phyloP scores from a whole-genome alignment of 2,329 filamentous ascomycete genomes.

The Penicillium sp. region DNA sequence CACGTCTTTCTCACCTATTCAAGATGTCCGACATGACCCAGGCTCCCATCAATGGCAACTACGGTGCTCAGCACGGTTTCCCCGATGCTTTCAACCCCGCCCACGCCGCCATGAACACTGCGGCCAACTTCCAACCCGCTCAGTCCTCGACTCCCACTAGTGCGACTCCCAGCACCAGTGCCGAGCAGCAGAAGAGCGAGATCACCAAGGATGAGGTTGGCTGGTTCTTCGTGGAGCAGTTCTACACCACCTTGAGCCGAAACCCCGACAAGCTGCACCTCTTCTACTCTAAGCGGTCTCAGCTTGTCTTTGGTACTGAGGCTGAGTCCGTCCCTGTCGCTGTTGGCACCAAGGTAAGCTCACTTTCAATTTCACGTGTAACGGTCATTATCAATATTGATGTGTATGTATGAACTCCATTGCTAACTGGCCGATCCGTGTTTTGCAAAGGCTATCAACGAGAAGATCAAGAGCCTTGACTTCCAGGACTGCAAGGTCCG shows the following conservation, averaged over 20 bases:
- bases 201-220: constrained; percentile 87
- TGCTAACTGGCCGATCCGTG: background rate
- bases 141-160: constrained; percentile 38
- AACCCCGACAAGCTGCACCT: constrained; percentile 88
- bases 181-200: constrained; percentile 35
- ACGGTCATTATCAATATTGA: background rate
- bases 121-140: constrained; percentile 35
- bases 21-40: constrained; percentile 38
- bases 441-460: constrained; percentile 68
- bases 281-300: constrained; percentile 94
- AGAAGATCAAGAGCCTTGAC: constrained; percentile 85
- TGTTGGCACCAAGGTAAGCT: constrained; percentile 74
- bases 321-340: constrained; percentile 81
- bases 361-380: constrained; percentile 13
- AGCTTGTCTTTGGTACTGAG: constrained; percentile 88
- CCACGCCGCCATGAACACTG: constrained; percentile 30
- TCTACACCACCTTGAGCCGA: constrained; percentile 96
- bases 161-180: constrained; percentile 28
- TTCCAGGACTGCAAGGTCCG: constrained; percentile 98
- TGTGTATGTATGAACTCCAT: constrained; percentile 7
- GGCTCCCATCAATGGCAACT: constrained; percentile 39
- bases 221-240: constrained; percentile 99
- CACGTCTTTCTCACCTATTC: constrained; percentile 8
- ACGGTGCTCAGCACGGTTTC: constrained; percentile 36
- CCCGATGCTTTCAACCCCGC: constrained; percentile 33